Percentiles rank a stretch among this genome's conserved stretches.
phyloP scores from a whole-genome alignment of 2,329 filamentous ascomycete genomes.

The Fusarium pseudonygamai region DNA sequence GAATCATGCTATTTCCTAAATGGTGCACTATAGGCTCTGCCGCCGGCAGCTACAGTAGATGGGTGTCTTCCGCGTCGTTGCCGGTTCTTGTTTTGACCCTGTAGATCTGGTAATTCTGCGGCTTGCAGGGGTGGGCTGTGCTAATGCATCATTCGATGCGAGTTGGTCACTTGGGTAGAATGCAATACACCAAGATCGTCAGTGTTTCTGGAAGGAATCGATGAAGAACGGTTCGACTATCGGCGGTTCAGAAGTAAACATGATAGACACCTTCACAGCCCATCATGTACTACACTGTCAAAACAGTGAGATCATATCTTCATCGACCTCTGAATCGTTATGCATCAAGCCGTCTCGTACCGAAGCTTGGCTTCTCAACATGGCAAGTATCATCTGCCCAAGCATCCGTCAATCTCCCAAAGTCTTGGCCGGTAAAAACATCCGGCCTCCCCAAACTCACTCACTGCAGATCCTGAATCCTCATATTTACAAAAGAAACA shows the following conservation, averaged over 20 bases:
- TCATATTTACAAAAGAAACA: background rate
- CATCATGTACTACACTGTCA: background rate
- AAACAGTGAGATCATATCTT: slow-evolving; percentile 2
- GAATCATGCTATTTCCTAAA: background rate
- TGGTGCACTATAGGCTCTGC: background rate
- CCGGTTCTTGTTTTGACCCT: slow-evolving; percentile 11
- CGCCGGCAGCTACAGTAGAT: background rate
- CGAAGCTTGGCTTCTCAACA: slow-evolving; percentile 20
- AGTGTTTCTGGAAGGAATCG: background rate
- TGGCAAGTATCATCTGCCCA: slow-evolving; percentile 31
- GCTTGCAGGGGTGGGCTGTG: background rate
- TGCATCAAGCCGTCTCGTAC: slow-evolving; percentile 3
- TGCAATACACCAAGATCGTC: slow-evolving; percentile 1
- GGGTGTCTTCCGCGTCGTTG: slow-evolving; percentile 11
- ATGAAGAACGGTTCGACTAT: background rate
- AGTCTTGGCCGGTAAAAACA: slow-evolving; percentile 6
- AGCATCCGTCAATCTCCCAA: slow-evolving; percentile 21
- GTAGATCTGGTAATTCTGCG: slow-evolving; percentile 10
- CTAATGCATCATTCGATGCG: slow-evolving; percentile 7
- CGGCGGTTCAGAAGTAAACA: background rate
- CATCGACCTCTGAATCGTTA: slow-evolving; percentile 9
- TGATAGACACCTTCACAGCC: background rate
- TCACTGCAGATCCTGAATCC: background rate
- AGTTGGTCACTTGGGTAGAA: background rate
- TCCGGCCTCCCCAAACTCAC: background rate